Percentiles rank a stretch among this genome's conserved stretches.
Evolutionary conservation across 441 rosid species (phyloP).

Genomic region (Kokia cookei): DNA sequence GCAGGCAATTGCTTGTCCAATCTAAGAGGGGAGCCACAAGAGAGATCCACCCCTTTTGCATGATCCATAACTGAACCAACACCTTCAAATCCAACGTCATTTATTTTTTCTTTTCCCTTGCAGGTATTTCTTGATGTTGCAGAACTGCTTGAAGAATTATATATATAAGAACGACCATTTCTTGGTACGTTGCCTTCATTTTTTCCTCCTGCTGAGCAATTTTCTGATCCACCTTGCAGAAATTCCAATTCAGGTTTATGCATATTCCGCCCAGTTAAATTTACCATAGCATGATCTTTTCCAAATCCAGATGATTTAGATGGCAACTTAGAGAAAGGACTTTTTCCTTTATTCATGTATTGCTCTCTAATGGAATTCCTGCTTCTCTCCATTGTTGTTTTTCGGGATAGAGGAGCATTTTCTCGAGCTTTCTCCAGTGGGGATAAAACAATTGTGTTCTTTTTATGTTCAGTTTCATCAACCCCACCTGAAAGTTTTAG

Average conservation of each 20-base stretch:
- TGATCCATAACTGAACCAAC: slow-evolving; percentile 23
- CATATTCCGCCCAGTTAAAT: slow-evolving; percentile 19
- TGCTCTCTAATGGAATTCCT: slow-evolving; percentile 18
- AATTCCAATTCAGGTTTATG: slow-evolving; percentile 22
- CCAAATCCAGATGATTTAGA: slow-evolving; percentile 8
- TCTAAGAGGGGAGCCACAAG: slow-evolving; percentile 22
- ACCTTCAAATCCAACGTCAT: slow-evolving; percentile 11
- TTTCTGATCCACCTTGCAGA: slow-evolving; percentile 19
- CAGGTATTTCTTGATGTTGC: slow-evolving; percentile 4
- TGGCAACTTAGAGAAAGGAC: slow-evolving; percentile 15
- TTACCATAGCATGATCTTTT: slow-evolving; percentile 23
- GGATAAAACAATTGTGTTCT: slow-evolving; percentile 10
- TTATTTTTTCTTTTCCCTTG: slow-evolving; percentile 50
- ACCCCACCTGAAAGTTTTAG: slow-evolving; percentile 12
- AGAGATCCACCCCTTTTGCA: slow-evolving; percentile 20
- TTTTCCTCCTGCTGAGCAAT: slow-evolving; percentile 18
- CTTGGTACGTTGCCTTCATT: slow-evolving; percentile 23
- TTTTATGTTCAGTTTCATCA: slow-evolving; percentile 20
- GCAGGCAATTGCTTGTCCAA: slow-evolving; percentile 21
- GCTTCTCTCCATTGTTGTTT: slow-evolving; percentile 14
- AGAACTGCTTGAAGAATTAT: slow-evolving; percentile 8
- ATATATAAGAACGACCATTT: slow-evolving; percentile 17
- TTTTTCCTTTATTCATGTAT: slow-evolving; percentile 35
- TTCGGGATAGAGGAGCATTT: slow-evolving; percentile 40
- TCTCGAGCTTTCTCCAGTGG: slow-evolving; percentile 19